phyloP scores from a whole-genome alignment of 257 asterid species.

The Parsonsia alboflavescens region DNA sequence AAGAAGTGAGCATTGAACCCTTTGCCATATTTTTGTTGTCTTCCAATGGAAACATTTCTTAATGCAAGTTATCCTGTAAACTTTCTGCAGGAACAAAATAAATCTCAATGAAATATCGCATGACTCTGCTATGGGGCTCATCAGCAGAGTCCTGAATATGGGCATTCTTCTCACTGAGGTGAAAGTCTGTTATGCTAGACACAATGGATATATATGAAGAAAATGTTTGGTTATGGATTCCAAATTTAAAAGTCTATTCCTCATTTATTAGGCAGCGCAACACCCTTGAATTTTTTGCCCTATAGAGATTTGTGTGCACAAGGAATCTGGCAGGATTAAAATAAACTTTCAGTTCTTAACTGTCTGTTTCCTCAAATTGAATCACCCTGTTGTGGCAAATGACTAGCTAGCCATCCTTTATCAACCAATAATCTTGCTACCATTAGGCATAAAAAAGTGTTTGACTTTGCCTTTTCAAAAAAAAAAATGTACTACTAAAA shows the following conservation, averaged over 20 bases:
- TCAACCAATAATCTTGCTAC: not conserved
- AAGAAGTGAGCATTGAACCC: conserved; percentile 52
- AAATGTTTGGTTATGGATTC: not conserved
- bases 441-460: not conserved
- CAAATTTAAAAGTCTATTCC: not conserved
- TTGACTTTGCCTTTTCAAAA: not conserved
- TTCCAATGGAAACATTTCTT: conserved; percentile 5
- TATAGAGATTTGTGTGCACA: not conserved
- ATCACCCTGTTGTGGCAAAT: not conserved
- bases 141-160: conserved; percentile 53
- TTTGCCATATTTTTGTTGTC: conserved; percentile 8
- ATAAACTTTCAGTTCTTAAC: not conserved
- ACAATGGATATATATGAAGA: conserved; percentile 12
- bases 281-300: not conserved
- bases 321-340: not conserved
- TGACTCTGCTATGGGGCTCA: conserved; percentile 89
- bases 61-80: conserved; percentile 17
- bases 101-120: conserved; percentile 94
- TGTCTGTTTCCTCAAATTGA: not conserved
- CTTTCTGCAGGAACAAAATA: conserved; percentile 61
- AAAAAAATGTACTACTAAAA: not conserved
- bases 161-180: conserved; percentile 96
- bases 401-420: not conserved
- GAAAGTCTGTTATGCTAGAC: conserved; percentile 17
- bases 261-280: not conserved